Percentiles rank a stretch among this genome's conserved stretches.
These are phyloP conservation scores for Sporisorium iseilematis-ciliati DNA, from an alignment of 1,284 basidiomycete species.

Conservation along the genomic window DNA sequence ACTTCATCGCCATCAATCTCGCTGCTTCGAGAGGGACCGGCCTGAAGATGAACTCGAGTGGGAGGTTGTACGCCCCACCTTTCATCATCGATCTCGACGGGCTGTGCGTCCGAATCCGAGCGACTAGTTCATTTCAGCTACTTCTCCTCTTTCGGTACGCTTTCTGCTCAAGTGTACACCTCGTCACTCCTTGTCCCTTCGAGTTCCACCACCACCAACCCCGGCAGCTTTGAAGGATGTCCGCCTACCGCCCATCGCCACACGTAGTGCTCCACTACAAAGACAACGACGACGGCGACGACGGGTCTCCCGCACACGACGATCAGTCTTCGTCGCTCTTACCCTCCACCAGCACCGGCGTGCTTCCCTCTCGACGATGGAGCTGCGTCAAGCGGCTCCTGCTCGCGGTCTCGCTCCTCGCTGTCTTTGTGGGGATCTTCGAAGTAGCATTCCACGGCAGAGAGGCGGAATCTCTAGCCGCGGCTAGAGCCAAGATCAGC, in stretches of 20 bases:
- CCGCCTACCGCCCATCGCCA: background rate
- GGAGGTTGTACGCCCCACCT: too few relatives aligned
- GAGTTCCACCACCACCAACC: too few relatives aligned
- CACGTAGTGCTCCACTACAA: constrained; percentile 26
- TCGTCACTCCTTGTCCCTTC: too few relatives aligned
- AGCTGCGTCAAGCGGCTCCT: constrained; percentile 13
- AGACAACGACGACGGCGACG: constrained; percentile 24
- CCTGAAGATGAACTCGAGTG: too few relatives aligned
- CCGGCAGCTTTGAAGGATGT: background rate
- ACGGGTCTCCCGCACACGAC: background rate
- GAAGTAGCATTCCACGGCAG: constrained; percentile 28
- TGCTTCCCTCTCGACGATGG: too few relatives aligned
- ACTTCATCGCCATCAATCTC: too few relatives aligned
- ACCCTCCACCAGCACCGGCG: background rate
- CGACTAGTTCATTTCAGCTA: too few relatives aligned
- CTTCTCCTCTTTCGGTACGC: too few relatives aligned
- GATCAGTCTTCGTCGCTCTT: constrained; percentile 18
- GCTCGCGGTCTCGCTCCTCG: constrained; percentile 8
- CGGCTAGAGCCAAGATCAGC: constrained; percentile 11
- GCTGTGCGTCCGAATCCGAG: too few relatives aligned
- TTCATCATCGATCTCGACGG: too few relatives aligned
- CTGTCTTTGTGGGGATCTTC: constrained; percentile 23
- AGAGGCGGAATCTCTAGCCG: constrained; percentile 29
- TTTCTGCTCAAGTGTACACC: too few relatives aligned
- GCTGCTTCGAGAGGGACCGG: too few relatives aligned